Percentiles rank a stretch among this genome's conserved stretches.
Evolutionary conservation across 805 yeast genomes (phyloP).

Genomic region (Hanseniaspora valbyensis): DNA sequence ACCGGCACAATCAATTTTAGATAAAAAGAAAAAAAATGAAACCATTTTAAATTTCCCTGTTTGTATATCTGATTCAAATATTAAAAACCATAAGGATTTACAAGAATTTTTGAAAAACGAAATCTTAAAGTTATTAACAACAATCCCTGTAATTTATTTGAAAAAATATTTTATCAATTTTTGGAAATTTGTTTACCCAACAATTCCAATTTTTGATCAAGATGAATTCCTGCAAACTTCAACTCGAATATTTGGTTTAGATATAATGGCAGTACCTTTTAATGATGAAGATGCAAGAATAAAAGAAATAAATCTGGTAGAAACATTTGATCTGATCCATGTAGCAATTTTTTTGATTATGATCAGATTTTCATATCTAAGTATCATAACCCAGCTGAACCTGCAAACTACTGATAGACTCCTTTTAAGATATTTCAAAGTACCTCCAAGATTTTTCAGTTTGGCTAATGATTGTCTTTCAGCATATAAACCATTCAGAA

Average conservation of each 20-base stretch:
- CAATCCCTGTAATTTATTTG: constrained; percentile 2
- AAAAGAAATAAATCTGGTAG: neutral
- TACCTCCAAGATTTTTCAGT: constrained; percentile 3
- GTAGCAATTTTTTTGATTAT: constrained; percentile 13
- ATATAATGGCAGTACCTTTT: constrained; percentile 1
- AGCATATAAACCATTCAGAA: constrained; percentile 12
- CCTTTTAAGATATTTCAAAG: constrained; percentile 2
- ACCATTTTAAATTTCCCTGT: neutral
- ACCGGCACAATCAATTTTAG: constrained; percentile 13
- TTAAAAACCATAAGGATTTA: too few relatives aligned
- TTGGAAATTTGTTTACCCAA: constrained; percentile 15
- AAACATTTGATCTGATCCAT: constrained; percentile 14
- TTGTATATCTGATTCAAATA: neutral
- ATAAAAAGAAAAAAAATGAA: constrained; percentile 10
- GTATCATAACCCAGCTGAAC: constrained; percentile 13
- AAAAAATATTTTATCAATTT: constrained; percentile 9
- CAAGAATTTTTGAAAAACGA: neutral
- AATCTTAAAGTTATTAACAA: neutral
- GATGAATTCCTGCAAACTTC: neutral
- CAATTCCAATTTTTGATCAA: constrained; percentile 13
- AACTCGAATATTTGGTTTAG: constrained; percentile 1
- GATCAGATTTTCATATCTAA: constrained; percentile 13
- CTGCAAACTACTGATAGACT: constrained; percentile 8
- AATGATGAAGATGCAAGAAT: neutral
- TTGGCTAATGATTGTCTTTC: constrained; percentile 8